Base-by-base conservation (phyloP, 805 yeast species). In the Lachancea fermentati region DNA sequence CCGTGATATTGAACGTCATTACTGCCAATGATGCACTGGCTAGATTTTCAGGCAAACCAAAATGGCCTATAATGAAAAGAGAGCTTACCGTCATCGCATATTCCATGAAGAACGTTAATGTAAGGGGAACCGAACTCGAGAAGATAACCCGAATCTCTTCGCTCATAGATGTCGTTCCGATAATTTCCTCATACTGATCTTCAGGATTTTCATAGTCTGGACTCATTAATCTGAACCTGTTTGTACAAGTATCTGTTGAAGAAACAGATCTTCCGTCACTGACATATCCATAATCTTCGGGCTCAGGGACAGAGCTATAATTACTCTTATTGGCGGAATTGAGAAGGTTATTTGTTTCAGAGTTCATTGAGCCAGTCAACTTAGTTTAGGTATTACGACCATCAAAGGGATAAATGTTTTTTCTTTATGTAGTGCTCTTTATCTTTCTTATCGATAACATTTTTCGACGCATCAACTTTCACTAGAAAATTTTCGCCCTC, bases 51-150 rank as follows among this genome's bases (percentile, higher is more conserved):
- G 73, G 68, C 29, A 79, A 78, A 28, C 89, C 88, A 26, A 83
- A 63, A 51, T 79, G 85, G 19, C 88, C 87, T 1, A 85, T 91
- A 14, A 79, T 72, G 46, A 87, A 76, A 14, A 86, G 81, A 4
- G 93, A 82, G 1, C 85, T 85, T 16, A 86, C 77, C 1, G 88
- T 75, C 42, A 86, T 70, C 11, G 86, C 79, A 55, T 78, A 79
- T 57, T 82, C 87, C 24, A 82, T 66, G 34, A 80, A 64, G 49
- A 81, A 81, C 0, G 89, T 81, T 18, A 39, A 17, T 3, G 46
- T 39, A 11, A 43, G 35, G 5, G 39, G 43, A 7, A 32, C 13
- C 14, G 46, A 35, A n/a, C 34, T 32, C 2, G 19, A 13, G 4
- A 39, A 32, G 1, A 43, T 32, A 11, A 31, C 31, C 6, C 22